A percentile compares a stretch with the other conserved stretches of the same genome.
These are phyloP conservation scores for Clonostachys sp. DNA, from an alignment of 2,329 filamentous ascomycete species.

Conservation along the genomic window DNA sequence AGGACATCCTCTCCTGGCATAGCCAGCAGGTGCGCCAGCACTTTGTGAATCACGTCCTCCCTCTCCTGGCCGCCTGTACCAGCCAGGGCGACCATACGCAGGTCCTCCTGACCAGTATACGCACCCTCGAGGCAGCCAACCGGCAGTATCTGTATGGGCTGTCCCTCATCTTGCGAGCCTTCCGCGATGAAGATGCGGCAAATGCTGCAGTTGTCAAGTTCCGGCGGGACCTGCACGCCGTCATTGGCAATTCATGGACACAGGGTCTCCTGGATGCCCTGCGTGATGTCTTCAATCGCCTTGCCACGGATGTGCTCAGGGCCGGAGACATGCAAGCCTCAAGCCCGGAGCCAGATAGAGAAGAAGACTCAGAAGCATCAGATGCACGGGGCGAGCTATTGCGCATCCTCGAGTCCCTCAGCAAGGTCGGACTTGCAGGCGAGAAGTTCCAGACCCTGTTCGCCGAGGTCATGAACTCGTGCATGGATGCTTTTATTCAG, in stretches of 20 bases:
- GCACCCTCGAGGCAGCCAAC: constrained; percentile 55
- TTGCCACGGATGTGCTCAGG: constrained; percentile 45
- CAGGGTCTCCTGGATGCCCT: constrained; percentile 48
- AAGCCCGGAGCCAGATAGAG: constrained; percentile 7
- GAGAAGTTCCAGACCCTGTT: constrained; percentile 67
- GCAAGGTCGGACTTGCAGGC: constrained; percentile 63
- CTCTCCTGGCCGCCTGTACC: constrained; percentile 44
- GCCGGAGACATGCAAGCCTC: constrained; percentile 2
- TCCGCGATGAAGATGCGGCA: constrained; percentile 28
- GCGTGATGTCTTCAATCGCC: constrained; percentile 44
- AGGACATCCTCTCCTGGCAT: constrained; percentile 57
- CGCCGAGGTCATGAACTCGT: constrained; percentile 63
- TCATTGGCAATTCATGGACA: constrained; percentile 60
- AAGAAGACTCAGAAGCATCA: constrained; percentile 18
- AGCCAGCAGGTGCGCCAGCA: constrained; percentile 56
- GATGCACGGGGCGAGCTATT: constrained; percentile 46
- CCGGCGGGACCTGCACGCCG: constrained; percentile 55
- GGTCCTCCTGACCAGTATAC: constrained; percentile 46
- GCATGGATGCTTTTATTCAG: constrained; percentile 60
- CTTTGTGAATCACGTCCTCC: constrained; percentile 55
- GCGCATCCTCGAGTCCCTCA: constrained; percentile 52
- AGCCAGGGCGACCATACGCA: constrained; percentile 34
- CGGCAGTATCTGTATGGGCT: constrained; percentile 53
- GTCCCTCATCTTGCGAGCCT: constrained; percentile 42
- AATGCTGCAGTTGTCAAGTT: constrained; percentile 44